These are phyloP conservation scores for Gynandropsis gynandra DNA, from an alignment of 345 rosid genomes.

Conservation along the genomic window DNA sequence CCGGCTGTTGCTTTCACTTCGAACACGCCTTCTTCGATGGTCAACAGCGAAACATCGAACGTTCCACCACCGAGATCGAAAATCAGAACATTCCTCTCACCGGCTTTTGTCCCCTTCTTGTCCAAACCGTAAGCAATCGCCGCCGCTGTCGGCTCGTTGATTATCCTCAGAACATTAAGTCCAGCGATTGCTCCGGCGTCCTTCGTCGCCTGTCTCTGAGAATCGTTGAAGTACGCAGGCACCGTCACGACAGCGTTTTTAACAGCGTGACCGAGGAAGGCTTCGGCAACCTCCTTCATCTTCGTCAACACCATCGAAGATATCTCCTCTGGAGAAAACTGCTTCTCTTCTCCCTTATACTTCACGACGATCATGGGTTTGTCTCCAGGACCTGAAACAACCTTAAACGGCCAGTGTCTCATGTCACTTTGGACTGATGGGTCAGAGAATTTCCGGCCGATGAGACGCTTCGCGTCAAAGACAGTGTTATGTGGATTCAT, in stretches of 20 bases:
- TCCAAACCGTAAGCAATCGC: slow-evolving; percentile 33
- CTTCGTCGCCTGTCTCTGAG: slow-evolving; percentile 28
- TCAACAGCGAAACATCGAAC: slow-evolving; percentile 53
- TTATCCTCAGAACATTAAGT: slow-evolving; percentile 25
- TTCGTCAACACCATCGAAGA: slow-evolving; percentile 26
- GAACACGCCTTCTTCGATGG: slow-evolving; percentile 57
- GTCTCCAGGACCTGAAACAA: slow-evolving; percentile 23
- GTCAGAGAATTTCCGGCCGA: slow-evolving; percentile 31
- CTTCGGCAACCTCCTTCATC: slow-evolving; percentile 28
- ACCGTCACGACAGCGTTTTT: slow-evolving; percentile 30
- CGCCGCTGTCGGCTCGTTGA: slow-evolving; percentile 31
- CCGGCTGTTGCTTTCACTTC: slow-evolving; percentile 64
- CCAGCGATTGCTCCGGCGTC: slow-evolving; percentile 26
- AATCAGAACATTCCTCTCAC: slow-evolving; percentile 30
- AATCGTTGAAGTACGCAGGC: slow-evolving; percentile 33
- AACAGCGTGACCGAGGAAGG: slow-evolving; percentile 17
- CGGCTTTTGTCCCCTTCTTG: slow-evolving; percentile 27
- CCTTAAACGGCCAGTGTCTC: slow-evolving; percentile 33
- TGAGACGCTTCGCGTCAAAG: slow-evolving; percentile 35
- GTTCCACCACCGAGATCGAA: slow-evolving; percentile 66
- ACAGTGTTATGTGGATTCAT: slow-evolving; percentile 41
- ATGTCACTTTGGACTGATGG: slow-evolving; percentile 28
- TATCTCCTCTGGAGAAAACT: slow-evolving; percentile 29
- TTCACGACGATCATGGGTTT: slow-evolving; percentile 31
- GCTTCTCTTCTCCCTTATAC: slow-evolving; percentile 35